These are phyloP conservation scores for Abeoforma whisleri DNA, from an alignment of 78 protist species.

Conservation along the genomic window DNA sequence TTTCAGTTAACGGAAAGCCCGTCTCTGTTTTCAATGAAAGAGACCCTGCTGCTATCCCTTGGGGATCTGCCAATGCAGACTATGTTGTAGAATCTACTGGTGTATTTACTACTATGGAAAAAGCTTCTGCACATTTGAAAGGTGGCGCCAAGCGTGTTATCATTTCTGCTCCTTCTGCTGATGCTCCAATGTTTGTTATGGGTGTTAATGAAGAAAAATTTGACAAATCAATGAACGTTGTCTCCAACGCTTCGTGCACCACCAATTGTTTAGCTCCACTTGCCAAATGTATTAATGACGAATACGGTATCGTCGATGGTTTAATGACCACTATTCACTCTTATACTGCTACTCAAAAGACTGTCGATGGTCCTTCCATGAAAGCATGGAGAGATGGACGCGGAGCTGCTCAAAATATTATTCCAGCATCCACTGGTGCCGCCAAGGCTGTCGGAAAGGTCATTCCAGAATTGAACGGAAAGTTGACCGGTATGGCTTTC, in stretches of 20 bases:
- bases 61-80: conserved; percentile 62
- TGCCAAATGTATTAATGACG: conserved; percentile 86
- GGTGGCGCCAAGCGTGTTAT: conserved; percentile 94
- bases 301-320: conserved; percentile 90
- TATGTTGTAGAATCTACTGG: conserved; percentile 97
- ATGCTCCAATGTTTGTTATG: conserved; percentile 94
- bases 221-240: conserved; percentile 29
- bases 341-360: conserved; percentile 94
- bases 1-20: conserved; percentile 74
- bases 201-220: conserved; percentile 90
- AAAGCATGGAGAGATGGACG: conserved; percentile 98
- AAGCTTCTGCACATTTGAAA: conserved; percentile 70
- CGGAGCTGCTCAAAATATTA: conserved; percentile 85
- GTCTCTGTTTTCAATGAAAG: conserved; percentile 51
- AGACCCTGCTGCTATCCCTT: conserved; percentile 74
- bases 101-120: conserved; percentile 75
- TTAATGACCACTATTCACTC: conserved; percentile 99
- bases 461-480: conserved; percentile 83
- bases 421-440: conserved; percentile 98
- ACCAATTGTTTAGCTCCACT: conserved; percentile 99
- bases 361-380: conserved; percentile 90
- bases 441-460: conserved; percentile 96
- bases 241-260: conserved; percentile 86
- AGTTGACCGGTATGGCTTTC: conserved; percentile 99
- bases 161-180: conserved; percentile 97